Conservation (phyloP, 2,329 filamentous ascomycete species). For the Nemania sp. region DNA sequence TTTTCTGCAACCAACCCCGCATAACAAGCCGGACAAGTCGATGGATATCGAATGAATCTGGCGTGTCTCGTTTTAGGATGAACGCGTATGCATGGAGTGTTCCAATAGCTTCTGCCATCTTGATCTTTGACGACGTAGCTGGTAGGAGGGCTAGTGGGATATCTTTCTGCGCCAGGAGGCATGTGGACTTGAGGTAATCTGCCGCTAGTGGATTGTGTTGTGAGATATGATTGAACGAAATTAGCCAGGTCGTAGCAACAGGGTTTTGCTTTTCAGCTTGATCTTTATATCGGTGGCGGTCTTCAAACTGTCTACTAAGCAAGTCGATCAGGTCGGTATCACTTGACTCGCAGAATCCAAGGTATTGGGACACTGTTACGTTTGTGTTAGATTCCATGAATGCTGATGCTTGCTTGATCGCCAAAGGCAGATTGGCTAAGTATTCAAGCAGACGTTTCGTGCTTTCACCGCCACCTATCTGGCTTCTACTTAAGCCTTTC, state of each 20-base stretch:
- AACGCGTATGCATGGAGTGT: constrained; percentile 23
- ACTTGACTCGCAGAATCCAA: constrained; percentile 43
- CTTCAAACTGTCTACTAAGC: constrained; percentile 50
- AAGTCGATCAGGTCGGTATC: constrained; percentile 42
- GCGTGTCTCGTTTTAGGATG: constrained; percentile 11
- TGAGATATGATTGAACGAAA: constrained; percentile 25
- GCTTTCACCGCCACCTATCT: constrained; percentile 14
- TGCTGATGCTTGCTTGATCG: constrained; percentile 25
- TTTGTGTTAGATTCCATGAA: constrained; percentile 5
- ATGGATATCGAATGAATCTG: constrained; percentile 28
- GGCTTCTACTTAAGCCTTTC: background rate
- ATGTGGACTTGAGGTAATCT: constrained; percentile 43
- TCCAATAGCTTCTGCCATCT: constrained; percentile 9
- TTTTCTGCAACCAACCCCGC: constrained; percentile 20
- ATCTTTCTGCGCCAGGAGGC: constrained; percentile 39
- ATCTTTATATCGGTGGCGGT: constrained; percentile 47
- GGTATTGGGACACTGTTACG: constrained; percentile 44
- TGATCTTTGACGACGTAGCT: background rate
- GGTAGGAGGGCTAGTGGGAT: constrained; percentile 30
- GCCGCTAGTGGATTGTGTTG: constrained; percentile 10
- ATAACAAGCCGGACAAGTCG: constrained; percentile 29
- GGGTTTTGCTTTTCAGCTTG: constrained; percentile 14
- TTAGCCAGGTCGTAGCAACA: constrained; percentile 19
- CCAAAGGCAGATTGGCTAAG: constrained; percentile 18
- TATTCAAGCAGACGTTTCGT: constrained; percentile 45